Conservation (phyloP, 78 protist genomes). For the Paulinella micropora region DNA sequence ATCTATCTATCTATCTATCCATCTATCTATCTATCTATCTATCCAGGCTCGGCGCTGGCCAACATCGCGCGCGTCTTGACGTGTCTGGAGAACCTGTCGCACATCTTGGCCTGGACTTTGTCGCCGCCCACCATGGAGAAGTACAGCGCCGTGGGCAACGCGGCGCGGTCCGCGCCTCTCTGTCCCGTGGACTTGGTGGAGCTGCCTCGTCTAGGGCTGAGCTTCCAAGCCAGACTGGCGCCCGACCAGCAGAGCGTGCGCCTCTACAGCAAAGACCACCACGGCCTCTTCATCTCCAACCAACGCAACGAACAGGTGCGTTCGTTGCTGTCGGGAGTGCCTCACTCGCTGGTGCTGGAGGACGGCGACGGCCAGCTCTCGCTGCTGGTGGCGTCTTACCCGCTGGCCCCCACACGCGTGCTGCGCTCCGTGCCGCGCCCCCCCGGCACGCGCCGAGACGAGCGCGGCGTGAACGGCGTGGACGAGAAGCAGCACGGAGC, state of each 20-base stretch:
- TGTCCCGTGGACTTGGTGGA: conserved; percentile 15
- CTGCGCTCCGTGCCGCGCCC: background rate
- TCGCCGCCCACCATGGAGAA: background rate
- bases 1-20: no score
- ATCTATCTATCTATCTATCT: no score
- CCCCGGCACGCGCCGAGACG: no score
- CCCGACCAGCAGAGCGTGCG: background rate
- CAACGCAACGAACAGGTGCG: background rate
- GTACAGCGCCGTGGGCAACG: no score
- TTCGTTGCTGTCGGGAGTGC: conserved; percentile 20
- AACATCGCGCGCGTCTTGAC: background rate
- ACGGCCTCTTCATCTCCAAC: conserved; percentile 17
- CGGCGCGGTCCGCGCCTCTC: background rate
- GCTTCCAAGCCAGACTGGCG: conserved; percentile 2
- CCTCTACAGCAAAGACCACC: conserved; percentile 24
- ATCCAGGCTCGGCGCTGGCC: background rate
- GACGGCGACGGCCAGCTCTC: conserved; percentile 16
- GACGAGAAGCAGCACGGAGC: no score
- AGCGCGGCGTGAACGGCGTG: no score
- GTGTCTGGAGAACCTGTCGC: conserved; percentile 14
- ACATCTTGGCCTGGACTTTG: conserved; percentile 22
- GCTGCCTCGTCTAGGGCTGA: conserved; percentile 40
- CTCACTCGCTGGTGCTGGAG: conserved; percentile 23
- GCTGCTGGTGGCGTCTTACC: conserved; percentile 7
- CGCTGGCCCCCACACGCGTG: conserved; percentile 13